Evolutionary conservation across 257 asterid genomes (phyloP).

Genomic region (Eucommia ulmoides): DNA sequence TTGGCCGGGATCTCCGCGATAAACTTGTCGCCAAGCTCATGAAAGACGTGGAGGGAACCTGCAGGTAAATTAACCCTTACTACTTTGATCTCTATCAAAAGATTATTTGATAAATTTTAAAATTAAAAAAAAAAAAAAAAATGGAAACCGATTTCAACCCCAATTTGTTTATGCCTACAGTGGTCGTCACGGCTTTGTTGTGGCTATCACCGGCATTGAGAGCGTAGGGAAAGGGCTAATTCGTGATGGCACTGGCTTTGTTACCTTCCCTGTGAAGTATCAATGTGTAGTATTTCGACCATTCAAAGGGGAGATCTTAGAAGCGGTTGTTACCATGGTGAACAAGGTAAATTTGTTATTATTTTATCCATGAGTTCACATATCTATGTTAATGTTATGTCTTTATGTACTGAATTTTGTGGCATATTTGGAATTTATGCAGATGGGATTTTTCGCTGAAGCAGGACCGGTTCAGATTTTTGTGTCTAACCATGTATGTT

Average conservation of each 20-base stretch:
- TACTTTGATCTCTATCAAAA: too few relatives aligned
- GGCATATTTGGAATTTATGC: constrained; percentile 8
- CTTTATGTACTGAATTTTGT: not conserved
- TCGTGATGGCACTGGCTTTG: constrained; percentile 96
- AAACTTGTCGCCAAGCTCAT: constrained; percentile 85
- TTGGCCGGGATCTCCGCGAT: constrained; percentile 91
- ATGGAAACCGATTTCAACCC: not conserved
- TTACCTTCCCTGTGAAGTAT: constrained; percentile 78
- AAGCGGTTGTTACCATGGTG: constrained; percentile 96
- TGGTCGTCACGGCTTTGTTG: constrained; percentile 91
- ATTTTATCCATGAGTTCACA: not conserved
- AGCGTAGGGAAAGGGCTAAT: constrained; percentile 84
- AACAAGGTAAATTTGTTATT: constrained; percentile 34
- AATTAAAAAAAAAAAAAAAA: too few relatives aligned
- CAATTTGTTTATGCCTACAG: constrained; percentile 15
- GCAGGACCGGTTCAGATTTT: constrained; percentile 97
- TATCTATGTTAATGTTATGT: not conserved
- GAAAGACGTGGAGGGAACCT: constrained; percentile 97
- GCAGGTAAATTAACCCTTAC: too few relatives aligned
- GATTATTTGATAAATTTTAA: too few relatives aligned
- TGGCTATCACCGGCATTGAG: constrained; percentile 89
- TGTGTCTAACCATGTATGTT: constrained; percentile 79
- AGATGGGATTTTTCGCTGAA: constrained; percentile 98
- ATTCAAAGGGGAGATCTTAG: constrained; percentile 80
- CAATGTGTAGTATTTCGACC: constrained; percentile 96